These are phyloP conservation scores for Suillus clintonianus DNA, from an alignment of 768 basidiomycete genomes.

Conservation along the genomic window DNA sequence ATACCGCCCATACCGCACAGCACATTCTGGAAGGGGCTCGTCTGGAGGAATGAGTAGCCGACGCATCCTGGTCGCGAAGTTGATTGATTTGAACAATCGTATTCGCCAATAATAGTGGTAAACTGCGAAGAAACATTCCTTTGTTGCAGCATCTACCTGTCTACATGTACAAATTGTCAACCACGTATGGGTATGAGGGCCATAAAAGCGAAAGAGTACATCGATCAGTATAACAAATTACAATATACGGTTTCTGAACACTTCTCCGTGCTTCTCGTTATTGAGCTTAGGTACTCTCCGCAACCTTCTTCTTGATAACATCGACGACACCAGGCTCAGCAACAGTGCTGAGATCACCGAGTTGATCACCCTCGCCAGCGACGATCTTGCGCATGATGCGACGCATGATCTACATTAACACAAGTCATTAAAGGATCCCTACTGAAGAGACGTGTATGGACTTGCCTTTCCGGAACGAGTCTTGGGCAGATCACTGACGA, in stretches of 20 bases:
- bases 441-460: neutral
- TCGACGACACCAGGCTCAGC: constrained; percentile 90
- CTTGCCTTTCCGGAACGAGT: constrained; percentile 87
- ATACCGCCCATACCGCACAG: too few species aligned
- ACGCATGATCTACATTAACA: constrained; percentile 73
- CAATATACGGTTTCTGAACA: neutral
- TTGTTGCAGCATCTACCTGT: neutral
- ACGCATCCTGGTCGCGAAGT: too few species aligned
- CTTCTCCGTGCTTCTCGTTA: neutral
- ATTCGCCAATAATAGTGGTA: too few species aligned
- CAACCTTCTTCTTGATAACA: constrained; percentile 78
- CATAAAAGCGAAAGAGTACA: neutral
- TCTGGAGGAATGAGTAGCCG: too few species aligned
- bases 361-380: constrained; percentile 90
- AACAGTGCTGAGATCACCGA: constrained; percentile 92
- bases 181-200: neutral
- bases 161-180: neutral
- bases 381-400: constrained; percentile 97
- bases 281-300: constrained; percentile 34
- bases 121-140: too few species aligned
- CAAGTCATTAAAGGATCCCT: neutral
- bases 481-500: constrained; percentile 88
- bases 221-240: neutral
- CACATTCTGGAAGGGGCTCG: too few species aligned
- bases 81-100: too few species aligned